phyloP scores from a whole-genome alignment of 768 basidiomycete species.

The Psilocybe sp. region DNA sequence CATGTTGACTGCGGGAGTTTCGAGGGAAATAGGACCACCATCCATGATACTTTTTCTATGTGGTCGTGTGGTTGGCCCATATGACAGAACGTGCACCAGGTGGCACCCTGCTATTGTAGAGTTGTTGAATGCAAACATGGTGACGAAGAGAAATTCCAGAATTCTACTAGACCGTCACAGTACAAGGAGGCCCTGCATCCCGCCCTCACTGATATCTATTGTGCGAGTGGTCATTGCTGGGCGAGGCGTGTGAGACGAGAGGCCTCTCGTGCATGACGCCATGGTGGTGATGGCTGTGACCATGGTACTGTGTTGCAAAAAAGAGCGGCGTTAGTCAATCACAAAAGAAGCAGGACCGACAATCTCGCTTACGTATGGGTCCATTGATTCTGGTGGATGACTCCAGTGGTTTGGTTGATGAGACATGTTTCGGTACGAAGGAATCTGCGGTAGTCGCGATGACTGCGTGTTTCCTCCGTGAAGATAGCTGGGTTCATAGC shows the following conservation, averaged over 20 bases:
- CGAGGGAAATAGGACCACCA: not conserved
- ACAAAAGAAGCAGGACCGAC: conserved; percentile 5
- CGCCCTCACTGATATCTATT: conserved; percentile 39
- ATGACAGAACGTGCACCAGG: conserved; percentile 12
- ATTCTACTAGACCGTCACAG: conserved; percentile 4
- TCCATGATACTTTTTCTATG: not conserved
- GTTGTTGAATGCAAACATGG: conserved; percentile 5
- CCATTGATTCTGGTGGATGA: conserved; percentile 53
- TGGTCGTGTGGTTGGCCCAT: not conserved
- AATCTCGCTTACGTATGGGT: conserved; percentile 56
- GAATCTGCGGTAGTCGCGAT: conserved; percentile 37
- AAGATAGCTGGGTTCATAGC: conserved; percentile 52
- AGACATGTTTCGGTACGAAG: conserved; percentile 47
- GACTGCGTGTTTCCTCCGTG: conserved; percentile 27
- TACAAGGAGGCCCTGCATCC: conserved; percentile 6
- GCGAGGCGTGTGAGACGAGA: conserved; percentile 34
- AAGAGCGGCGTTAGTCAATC: conserved; percentile 1
- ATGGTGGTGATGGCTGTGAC: conserved; percentile 10
- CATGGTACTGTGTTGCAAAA: conserved; percentile 15
- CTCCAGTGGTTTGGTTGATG: conserved; percentile 57
- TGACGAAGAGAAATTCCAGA: conserved; percentile 7
- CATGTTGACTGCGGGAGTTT: too few species aligned
- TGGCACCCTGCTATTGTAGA: conserved; percentile 7
- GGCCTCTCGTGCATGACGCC: conserved; percentile 28
- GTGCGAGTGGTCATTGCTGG: conserved; percentile 33